Evolutionary conservation across 2,329 filamentous ascomycete species (phyloP).

Genomic region (Fusarium verticillioides): DNA sequence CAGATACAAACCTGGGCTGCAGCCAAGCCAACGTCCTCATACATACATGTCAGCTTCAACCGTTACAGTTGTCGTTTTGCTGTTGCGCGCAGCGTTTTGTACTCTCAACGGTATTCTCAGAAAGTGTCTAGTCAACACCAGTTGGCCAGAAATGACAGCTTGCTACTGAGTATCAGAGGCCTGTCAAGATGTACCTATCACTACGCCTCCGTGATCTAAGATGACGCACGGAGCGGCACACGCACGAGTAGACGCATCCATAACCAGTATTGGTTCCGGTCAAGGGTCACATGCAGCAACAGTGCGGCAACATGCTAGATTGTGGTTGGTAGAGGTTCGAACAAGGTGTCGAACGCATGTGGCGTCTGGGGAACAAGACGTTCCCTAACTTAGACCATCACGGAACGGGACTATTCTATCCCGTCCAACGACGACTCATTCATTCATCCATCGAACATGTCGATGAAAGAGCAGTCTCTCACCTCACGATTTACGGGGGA

Average conservation of each 20-base stretch:
- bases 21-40: constrained; percentile 6
- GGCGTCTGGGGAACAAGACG: constrained; percentile 20
- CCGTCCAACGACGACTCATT: neutral
- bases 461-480: neutral
- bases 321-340: constrained; percentile 10
- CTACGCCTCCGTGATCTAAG: constrained; percentile 17
- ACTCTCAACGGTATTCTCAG: neutral
- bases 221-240: constrained; percentile 29
- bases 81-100: neutral
- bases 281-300: constrained; percentile 27
- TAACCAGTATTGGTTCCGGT: constrained; percentile 18
- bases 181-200: constrained; percentile 1
- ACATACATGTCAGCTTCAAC: neutral
- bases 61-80: neutral
- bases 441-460: neutral
- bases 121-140: neutral
- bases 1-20: constrained; percentile 11
- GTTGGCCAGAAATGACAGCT: neutral
- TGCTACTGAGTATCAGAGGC: neutral
- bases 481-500: neutral
- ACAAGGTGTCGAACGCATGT: neutral
- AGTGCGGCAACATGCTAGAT: constrained; percentile 1
- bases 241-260: neutral
- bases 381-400: neutral
- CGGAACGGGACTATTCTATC: constrained; percentile 6